Base-by-base conservation (phyloP, 2,329 filamentous ascomycete genomes). In the Cordyceps pruinosa region DNA sequence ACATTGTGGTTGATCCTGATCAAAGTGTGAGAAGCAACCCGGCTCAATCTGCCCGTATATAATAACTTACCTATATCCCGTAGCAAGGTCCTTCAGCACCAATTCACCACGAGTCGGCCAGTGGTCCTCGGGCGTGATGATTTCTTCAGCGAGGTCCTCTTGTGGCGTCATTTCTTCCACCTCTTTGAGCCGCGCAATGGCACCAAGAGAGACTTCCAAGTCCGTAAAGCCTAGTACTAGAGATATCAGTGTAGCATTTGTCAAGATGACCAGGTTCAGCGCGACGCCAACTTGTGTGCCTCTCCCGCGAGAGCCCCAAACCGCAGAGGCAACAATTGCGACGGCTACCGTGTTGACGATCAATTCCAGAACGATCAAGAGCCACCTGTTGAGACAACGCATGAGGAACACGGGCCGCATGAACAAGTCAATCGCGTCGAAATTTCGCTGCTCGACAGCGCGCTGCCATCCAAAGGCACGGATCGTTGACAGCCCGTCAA, bases 331-430 rank as follows among this genome's bases (percentile, higher is more conserved):
- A 2, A 64, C 56, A 2, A 61, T 56, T 1, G 52, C 59, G n/a
- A 65, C 46, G 0, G 75, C 74, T 39, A 80, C 69, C 3, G 55
- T 62, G 6, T 52, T 58, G 12, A 66, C 64, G 5, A 79, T 67
- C 9, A 80, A 62, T 56, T 79, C 75, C 5, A 80, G 63, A 1
- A 77, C 75, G 1, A 80, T 63, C 1, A 66, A 73, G 1, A 79
- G 68, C 77, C 77, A 80, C 39, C 74, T 68, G 59, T 79, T 77
- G 5, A 79, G 70, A 28, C 73, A 72, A 48, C 70, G 72, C n/a
- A 79, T 69, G 10, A 77, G 66, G 58, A 79, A 66, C 2, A 55
- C 56, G 4, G 65, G 65, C 3, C 58, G 47, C 15, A 63, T 59
- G 0, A 65, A 61, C 6, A 58, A 23, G n/a, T 66, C 76, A 2